phyloP scores from a whole-genome alignment of 352 stramenopile species.

The Phytophthora citricola region DNA sequence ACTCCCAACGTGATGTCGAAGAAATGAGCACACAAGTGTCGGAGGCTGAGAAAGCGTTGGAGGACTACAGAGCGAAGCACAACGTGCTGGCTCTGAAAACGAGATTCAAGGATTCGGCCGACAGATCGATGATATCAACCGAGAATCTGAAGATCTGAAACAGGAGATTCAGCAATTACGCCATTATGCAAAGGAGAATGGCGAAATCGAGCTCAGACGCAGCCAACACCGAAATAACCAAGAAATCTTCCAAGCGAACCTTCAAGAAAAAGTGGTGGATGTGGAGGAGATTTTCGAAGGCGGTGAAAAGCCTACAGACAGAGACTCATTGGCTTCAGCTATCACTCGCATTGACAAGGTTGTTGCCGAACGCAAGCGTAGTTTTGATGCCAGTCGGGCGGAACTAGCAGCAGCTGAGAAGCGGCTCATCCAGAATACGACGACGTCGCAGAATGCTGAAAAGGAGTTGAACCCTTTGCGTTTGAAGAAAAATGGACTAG shows the following conservation, averaged over 20 bases:
- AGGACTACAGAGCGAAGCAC: constrained; percentile 53
- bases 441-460: constrained; percentile 56
- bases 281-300: constrained; percentile 43
- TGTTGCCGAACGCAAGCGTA: constrained; percentile 29
- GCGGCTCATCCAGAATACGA: constrained; percentile 58
- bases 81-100: constrained; percentile 41
- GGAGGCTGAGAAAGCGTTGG: constrained; percentile 55
- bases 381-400: constrained; percentile 33
- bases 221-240: constrained; percentile 52
- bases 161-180: constrained; percentile 66
- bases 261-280: constrained; percentile 56
- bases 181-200: constrained; percentile 51
- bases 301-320: constrained; percentile 38
- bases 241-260: constrained; percentile 45
- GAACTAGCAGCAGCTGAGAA: constrained; percentile 42
- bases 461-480: constrained; percentile 47
- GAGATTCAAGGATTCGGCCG: constrained; percentile 57
- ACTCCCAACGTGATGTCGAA: constrained; percentile 56
- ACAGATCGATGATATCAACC: constrained; percentile 51
- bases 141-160: constrained; percentile 52
- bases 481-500: constrained; percentile 57
- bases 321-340: constrained; percentile 30
- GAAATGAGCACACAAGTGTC: constrained; percentile 56
- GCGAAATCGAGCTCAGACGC: constrained; percentile 57
- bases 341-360: constrained; percentile 38